Evolutionary conservation across 768 basidiomycete genomes (phyloP), one percentile per base, ranked within the genome.

Genomic region (Hemileccinum rubropunctum): DNA sequence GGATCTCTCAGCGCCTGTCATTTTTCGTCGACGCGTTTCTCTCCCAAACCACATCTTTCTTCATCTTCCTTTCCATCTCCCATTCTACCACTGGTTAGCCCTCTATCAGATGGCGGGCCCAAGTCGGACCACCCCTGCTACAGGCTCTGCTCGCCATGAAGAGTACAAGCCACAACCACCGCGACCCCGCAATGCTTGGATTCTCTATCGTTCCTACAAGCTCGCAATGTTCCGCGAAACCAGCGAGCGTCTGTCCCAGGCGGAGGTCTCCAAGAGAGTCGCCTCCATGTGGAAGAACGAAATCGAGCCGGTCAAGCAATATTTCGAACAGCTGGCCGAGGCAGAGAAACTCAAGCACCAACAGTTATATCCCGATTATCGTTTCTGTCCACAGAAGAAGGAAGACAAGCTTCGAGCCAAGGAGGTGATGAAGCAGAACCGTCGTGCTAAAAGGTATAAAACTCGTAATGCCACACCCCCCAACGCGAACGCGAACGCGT

Each of bases 161-260:
- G 60, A 32, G 18, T 43, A 48, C 48, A 56, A 48, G 43, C 52
- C 68, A 15, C 67, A 74, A 48, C 73, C 76, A 5, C 84, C 85
- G 10, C 77, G 90, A 0, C 89, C 90, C 3, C 81, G 83, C 10
- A 92, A 91, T 62, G 83, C 89, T 0, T 92, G 88, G 87, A 91
- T 92, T 51, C 55, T 91, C 14, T 92, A 87, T 66, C 81, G 90
- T 36, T 80, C 84, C 3, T 76, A 81, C 53, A 81, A 78, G 60
- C 71, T 80, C 37, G 68, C 1, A 1, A 0, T 6, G 18, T 34
- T 61, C 18, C 51, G 51, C 26, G 66, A 51, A 63, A 70, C 11
- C 63, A 50, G 55, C 32, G 54, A 70, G 51, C 53, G 75, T 34
- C 45, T 70, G 6, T 66, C 79, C 6, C 88, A 90, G 62, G 79